Conservation (phyloP, 2,329 filamentous ascomycete species). For the Hypoxylon sp. region DNA sequence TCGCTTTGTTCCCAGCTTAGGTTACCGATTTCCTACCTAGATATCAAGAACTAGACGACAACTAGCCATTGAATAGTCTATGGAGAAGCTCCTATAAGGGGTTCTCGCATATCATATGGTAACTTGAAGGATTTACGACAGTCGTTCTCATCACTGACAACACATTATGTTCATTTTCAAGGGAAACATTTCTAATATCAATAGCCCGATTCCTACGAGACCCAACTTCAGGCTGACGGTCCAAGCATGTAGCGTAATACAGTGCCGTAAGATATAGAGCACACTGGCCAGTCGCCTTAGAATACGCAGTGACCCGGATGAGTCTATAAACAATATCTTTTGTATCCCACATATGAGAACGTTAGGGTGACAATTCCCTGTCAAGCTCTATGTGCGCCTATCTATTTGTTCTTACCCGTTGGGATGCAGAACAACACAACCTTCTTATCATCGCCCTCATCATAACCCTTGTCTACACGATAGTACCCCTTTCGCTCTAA, state of each 20-base stretch:
- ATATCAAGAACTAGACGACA: too few relatives aligned
- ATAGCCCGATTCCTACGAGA: neutral
- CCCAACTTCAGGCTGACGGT: neutral
- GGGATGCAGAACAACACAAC: conserved; percentile 72
- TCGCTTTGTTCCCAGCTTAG: too few relatives aligned
- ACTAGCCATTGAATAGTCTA: too few relatives aligned
- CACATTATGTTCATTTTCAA: neutral
- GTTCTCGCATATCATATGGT: too few relatives aligned
- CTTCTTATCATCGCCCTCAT: conserved; percentile 67
- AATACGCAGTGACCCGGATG: neutral
- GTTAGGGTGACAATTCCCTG: neutral
- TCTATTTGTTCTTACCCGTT: conserved; percentile 67
- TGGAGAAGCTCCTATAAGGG: too few relatives aligned
- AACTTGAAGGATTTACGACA: too few relatives aligned
- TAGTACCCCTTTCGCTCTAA: conserved; percentile 95
- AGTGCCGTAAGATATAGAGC: neutral
- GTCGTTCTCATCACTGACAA: neutral
- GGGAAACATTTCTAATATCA: neutral
- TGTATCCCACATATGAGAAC: conserved; percentile 6
- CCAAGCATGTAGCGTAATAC: neutral
- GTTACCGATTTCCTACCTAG: too few relatives aligned
- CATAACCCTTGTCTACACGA: conserved; percentile 79
- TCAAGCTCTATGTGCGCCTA: conserved; percentile 7
- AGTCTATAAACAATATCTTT: conserved; percentile 5
- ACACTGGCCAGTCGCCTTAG: neutral